Evolutionary conservation across 2,329 filamentous ascomycete species (phyloP).

Genomic region (Aureobasidium subglaciale): DNA sequence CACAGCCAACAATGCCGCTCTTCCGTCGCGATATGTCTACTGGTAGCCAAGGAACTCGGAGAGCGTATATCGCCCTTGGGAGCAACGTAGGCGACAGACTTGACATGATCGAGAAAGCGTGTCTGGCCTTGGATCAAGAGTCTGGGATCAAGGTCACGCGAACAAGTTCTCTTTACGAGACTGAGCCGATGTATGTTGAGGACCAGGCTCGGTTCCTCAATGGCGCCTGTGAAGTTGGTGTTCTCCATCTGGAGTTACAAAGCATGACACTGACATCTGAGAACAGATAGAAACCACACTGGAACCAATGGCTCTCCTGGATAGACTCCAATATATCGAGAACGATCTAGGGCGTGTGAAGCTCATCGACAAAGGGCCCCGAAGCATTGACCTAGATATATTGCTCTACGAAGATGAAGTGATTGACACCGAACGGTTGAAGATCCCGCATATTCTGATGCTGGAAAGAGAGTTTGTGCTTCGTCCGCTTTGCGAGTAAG

Average conservation of each 20-base stretch:
- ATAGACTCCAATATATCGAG: slow-evolving; percentile 79
- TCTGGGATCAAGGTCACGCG: slow-evolving; percentile 65
- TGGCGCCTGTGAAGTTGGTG: slow-evolving; percentile 77
- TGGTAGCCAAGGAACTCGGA: background rate
- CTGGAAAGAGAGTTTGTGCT: slow-evolving; percentile 90
- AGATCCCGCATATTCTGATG: slow-evolving; percentile 77
- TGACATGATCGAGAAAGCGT: slow-evolving; percentile 76
- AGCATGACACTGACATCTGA: slow-evolving; percentile 17
- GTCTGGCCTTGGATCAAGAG: slow-evolving; percentile 61
- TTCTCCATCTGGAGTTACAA: background rate
- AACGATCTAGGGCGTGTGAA: slow-evolving; percentile 71
- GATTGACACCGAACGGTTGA: slow-evolving; percentile 65
- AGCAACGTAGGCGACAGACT: slow-evolving; percentile 88
- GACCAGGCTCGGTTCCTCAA: slow-evolving; percentile 88
- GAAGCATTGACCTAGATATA: slow-evolving; percentile 92
- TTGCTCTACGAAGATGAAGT: slow-evolving; percentile 67
- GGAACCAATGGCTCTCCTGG: slow-evolving; percentile 66
- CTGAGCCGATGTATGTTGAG: slow-evolving; percentile 90
- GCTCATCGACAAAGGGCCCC: slow-evolving; percentile 82
- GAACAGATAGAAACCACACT: slow-evolving; percentile 71
- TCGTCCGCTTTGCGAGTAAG: slow-evolving; percentile 72
- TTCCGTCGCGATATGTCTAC: background rate
- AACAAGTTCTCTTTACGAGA: slow-evolving; percentile 90
- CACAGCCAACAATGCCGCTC: background rate
- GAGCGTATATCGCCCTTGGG: slow-evolving; percentile 77